These are phyloP conservation scores for Dactylellina haptotyla DNA, from an alignment of 2,329 filamentous ascomycete genomes.

Conservation along the genomic window DNA sequence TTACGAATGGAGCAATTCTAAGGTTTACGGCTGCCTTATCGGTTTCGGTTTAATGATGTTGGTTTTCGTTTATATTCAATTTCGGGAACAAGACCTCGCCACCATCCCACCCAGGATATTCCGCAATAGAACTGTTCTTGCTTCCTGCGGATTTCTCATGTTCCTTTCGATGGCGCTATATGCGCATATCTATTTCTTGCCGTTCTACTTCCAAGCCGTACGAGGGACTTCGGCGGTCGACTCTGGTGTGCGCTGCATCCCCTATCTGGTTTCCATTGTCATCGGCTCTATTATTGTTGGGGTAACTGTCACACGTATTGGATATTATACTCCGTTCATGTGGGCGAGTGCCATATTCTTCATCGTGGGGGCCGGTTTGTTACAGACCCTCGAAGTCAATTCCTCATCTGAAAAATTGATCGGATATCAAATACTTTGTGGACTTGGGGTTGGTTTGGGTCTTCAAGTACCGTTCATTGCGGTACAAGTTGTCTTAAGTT, in stretches of 20 bases:
- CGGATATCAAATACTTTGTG: constrained; percentile 57
- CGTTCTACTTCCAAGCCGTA: constrained; percentile 66
- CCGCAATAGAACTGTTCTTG: constrained; percentile 60
- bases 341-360: constrained; percentile 59
- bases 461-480: constrained; percentile 58
- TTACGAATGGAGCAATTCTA: constrained; percentile 57
- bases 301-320: constrained; percentile 60
- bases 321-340: constrained; percentile 65
- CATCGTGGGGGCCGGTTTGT: constrained; percentile 62
- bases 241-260: constrained; percentile 65
- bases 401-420: constrained; percentile 61
- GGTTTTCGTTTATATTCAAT: constrained; percentile 59
- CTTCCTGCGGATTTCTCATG: constrained; percentile 58
- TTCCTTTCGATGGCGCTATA: constrained; percentile 61
- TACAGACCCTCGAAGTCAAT: constrained; percentile 61
- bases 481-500: constrained; percentile 57
- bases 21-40: constrained; percentile 47
- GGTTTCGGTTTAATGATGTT: constrained; percentile 58
- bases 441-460: constrained; percentile 58
- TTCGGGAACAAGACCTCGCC: constrained; percentile 60
- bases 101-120: constrained; percentile 62
- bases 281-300: constrained; percentile 64
- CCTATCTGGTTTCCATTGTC: constrained; percentile 60
- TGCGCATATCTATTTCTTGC: constrained; percentile 63
- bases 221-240: constrained; percentile 62